These are phyloP conservation scores for Eimeria zaria DNA, from an alignment of 169 alveolate genomes.

Conservation along the genomic window DNA sequence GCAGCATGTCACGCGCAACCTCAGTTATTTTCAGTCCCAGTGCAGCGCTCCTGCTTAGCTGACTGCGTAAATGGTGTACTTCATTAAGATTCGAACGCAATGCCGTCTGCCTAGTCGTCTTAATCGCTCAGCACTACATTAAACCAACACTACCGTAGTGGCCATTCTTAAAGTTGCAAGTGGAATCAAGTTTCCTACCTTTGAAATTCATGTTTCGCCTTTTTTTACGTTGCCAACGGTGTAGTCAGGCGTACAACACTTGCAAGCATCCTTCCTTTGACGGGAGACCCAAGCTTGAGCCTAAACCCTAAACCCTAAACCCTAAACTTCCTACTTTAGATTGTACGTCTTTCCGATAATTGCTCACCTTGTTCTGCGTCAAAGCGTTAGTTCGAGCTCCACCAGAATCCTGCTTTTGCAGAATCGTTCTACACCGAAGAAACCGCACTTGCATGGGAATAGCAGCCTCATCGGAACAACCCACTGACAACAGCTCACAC, in stretches of 20 bases:
- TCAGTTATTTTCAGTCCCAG: background rate
- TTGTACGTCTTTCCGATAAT: background rate
- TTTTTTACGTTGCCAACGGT: background rate
- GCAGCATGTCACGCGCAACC: background rate
- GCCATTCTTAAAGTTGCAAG: background rate
- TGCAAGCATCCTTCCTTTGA: background rate
- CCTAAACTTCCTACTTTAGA: background rate
- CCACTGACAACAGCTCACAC: background rate
- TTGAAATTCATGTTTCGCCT: background rate
- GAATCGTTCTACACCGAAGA: background rate
- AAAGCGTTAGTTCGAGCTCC: background rate
- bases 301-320: too few species aligned
- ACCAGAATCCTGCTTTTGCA: background rate
- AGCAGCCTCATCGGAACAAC: background rate
- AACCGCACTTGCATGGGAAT: background rate
- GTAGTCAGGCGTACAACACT: background rate
- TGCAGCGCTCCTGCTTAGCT: background rate
- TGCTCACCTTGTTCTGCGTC: background rate
- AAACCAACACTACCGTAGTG: too few species aligned
- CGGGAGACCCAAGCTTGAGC: background rate
- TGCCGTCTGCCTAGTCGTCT: background rate
- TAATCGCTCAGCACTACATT: too few species aligned
- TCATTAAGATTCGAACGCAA: background rate
- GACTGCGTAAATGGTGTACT: background rate
- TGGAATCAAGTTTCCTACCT: background rate